phyloP scores from a whole-genome alignment of 495 filamentous ascomycete species.

The Neurospora sp. region DNA sequence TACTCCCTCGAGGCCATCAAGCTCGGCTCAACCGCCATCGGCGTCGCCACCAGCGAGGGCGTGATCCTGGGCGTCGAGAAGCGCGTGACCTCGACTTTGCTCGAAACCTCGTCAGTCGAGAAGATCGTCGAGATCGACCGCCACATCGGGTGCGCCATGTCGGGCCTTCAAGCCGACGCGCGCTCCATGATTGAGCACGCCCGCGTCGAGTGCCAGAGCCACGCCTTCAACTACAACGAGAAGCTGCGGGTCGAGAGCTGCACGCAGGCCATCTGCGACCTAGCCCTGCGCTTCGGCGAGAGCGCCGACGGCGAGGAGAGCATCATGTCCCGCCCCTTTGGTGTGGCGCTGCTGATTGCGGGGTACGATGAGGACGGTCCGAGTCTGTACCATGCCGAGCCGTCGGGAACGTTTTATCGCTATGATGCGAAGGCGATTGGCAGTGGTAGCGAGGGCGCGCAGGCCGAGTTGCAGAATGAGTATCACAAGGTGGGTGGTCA shows the following conservation, averaged over 20 bases:
- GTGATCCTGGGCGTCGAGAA: constrained; percentile 97
- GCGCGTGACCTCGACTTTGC: constrained; percentile 92
- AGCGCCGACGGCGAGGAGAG: constrained; percentile 96
- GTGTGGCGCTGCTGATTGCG: constrained; percentile 91
- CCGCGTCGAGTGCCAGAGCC: constrained; percentile 92
- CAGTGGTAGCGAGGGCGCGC: constrained; percentile 89
- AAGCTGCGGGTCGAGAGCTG: constrained; percentile 89
- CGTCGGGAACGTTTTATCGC: constrained; percentile 94
- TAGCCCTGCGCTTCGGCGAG: constrained; percentile 94
- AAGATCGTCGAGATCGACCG: constrained; percentile 99
- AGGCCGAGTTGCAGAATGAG: constrained; percentile 96
- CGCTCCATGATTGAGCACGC: constrained; percentile 96
- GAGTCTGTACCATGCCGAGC: constrained; percentile 95
- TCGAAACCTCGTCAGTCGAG: constrained; percentile 94
- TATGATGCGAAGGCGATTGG: constrained; percentile 99
- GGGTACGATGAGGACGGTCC: constrained; percentile 97
- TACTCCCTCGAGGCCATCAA: constrained; percentile 99
- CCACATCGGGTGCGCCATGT: constrained; percentile 98
- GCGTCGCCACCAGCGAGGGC: constrained; percentile 85
- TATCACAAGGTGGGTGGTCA: constrained; percentile 64
- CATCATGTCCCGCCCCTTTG: constrained; percentile 95
- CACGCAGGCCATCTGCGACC: constrained; percentile 96
- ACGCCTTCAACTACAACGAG: constrained; percentile 95
- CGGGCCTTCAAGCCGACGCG: constrained; percentile 90
- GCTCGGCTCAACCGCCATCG: constrained; percentile 95